Evolutionary conservation across 2,329 filamentous ascomycete genomes (phyloP).

Genomic region (Lachnellula hyalina): DNA sequence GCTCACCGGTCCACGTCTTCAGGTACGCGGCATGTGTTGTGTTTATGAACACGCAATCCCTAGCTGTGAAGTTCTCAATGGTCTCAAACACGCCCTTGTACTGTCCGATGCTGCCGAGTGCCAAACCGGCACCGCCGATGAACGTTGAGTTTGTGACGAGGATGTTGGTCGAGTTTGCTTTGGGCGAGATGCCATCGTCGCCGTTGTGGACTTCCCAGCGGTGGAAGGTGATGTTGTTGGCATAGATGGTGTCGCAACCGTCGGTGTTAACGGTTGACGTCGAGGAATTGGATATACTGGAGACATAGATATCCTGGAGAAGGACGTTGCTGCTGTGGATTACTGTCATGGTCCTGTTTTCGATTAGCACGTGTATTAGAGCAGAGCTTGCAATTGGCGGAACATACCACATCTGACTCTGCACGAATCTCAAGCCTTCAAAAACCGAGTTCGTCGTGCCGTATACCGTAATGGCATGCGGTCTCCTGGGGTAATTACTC

Average conservation of each 20-base stretch:
- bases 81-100: slow-evolving; percentile 44
- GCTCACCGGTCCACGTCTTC: slow-evolving; percentile 53
- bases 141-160: slow-evolving; percentile 44
- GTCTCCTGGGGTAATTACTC: slow-evolving; percentile 44
- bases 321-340: slow-evolving; percentile 37
- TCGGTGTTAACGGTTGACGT: slow-evolving; percentile 32
- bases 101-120: slow-evolving; percentile 53
- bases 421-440: slow-evolving; percentile 44
- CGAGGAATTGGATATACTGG: slow-evolving; percentile 37
- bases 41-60: slow-evolving; percentile 41
- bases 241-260: slow-evolving; percentile 46
- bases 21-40: slow-evolving; percentile 45
- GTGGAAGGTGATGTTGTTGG: slow-evolving; percentile 44
- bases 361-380: not conserved
- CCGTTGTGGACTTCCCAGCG: slow-evolving; percentile 46
- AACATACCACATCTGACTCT: slow-evolving; percentile 53
- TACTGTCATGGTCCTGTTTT: slow-evolving; percentile 38
- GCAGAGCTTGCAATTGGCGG: not conserved
- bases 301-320: slow-evolving; percentile 47
- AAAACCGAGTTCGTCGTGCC: slow-evolving; percentile 44
- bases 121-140: slow-evolving; percentile 45
- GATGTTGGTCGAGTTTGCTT: slow-evolving; percentile 52
- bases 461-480: slow-evolving; percentile 47
- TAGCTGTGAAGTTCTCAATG: slow-evolving; percentile 43
- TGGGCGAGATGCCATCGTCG: slow-evolving; percentile 49